Evolutionary conservation across 805 yeast genomes (phyloP).

Genomic region (Candida vartiovaarae): DNA sequence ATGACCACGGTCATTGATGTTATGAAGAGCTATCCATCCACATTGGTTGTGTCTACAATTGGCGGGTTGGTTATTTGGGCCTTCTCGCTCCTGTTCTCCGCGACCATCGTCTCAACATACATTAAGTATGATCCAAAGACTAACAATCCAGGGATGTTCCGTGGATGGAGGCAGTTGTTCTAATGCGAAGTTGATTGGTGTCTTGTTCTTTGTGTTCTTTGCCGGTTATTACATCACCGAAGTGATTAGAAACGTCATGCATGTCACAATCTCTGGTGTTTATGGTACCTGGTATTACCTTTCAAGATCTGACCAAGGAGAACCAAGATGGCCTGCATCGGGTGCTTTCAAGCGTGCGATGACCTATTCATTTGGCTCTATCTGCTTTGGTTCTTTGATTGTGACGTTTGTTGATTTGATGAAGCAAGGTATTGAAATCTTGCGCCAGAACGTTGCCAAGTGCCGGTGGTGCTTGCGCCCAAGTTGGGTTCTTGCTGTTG

Average conservation of each 20-base stretch:
- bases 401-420: slow-evolving; percentile 66
- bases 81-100: slow-evolving; percentile 58
- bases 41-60: slow-evolving; percentile 49
- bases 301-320: slow-evolving; percentile 66
- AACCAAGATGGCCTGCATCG: slow-evolving; percentile 71
- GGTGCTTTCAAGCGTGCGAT: slow-evolving; percentile 76
- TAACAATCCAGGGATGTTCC: slow-evolving; percentile 45
- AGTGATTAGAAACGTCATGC: slow-evolving; percentile 73
- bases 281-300: slow-evolving; percentile 91
- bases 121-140: slow-evolving; percentile 63
- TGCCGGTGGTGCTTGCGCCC: slow-evolving; percentile 46
- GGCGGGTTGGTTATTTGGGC: slow-evolving; percentile 56
- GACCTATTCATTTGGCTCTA: slow-evolving; percentile 84
- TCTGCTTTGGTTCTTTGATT: slow-evolving; percentile 76
- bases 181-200: slow-evolving; percentile 55
- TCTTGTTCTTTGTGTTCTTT: slow-evolving; percentile 67
- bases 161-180: slow-evolving; percentile 48
- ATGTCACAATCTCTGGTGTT: slow-evolving; percentile 75
- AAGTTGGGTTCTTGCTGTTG: slow-evolving; percentile 44
- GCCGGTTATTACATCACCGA: slow-evolving; percentile 82
- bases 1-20: slow-evolving; percentile 71
- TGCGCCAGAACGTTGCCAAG: slow-evolving; percentile 46
- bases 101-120: slow-evolving; percentile 68
- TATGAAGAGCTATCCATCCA: slow-evolving; percentile 65
- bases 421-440: slow-evolving; percentile 43